Evolutionary conservation across 1,284 basidiomycete species (phyloP), one percentile per base, ranked within the genome.

Genomic region (Filobasidium uniguttulatum): DNA sequence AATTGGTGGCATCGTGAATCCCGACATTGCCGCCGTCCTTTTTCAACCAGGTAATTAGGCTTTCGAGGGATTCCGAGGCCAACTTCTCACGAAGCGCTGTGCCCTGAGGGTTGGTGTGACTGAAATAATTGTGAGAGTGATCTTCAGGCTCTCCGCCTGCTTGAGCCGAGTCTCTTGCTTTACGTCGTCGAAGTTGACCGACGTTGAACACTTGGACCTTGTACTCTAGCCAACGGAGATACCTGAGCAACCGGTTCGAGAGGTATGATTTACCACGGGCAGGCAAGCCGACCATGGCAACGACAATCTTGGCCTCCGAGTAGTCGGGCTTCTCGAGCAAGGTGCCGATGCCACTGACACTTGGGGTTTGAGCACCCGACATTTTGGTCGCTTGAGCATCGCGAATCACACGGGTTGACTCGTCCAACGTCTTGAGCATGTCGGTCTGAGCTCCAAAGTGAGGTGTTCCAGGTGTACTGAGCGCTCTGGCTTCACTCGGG

Each of bases 161-260:
- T 59, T 49, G 38, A 17, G 45, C 49, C 28, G 36, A 49, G 44
- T 51, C 53, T 17, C 76, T 78, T 4, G 91, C 91, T 56, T 89
- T 80, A 1, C 84, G 85, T 25, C 93, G 80, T 44, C 93, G 79
- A 19, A 97, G 73, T 67, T 98, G 93, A 4, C 94, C 94, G 28
- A 97, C 94, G 64, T 98, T 98, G 75, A 98, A 98, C 1, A 98
- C 85, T 83, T 87, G 52, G 53, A 98, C 94, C 57, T 93, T 81
- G 68, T 97, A 99, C 69, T 99, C 94, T 41, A 98, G 77, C 94
- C 94, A 99, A 61, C 81, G 79, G 29, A 87, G 72, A 62, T 87
- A 87, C 49, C 85, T 73, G 77, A 77, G 83, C 55, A 87, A 76
- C 68, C 84, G 85, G 69, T 87, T 87, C 62, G 80, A 83, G 36